Evolutionary conservation across 768 basidiomycete species (phyloP).

Genomic region (Lactarius tabidus): DNA sequence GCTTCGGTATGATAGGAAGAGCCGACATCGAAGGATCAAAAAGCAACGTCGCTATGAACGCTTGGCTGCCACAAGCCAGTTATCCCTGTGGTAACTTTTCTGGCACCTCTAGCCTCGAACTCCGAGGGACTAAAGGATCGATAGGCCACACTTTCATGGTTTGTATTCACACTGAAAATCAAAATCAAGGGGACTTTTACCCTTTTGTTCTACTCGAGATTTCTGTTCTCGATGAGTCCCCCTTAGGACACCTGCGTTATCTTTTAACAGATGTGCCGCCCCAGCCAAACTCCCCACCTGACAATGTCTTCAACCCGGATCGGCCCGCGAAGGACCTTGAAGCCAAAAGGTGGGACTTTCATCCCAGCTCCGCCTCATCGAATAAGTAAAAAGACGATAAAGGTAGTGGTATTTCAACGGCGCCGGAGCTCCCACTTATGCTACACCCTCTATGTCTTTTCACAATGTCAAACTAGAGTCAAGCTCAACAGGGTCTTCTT

Average conservation of each 20-base stretch:
- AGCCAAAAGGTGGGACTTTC: slow-evolving; percentile 68
- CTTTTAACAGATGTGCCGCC: slow-evolving; percentile 58
- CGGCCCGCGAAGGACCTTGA: slow-evolving; percentile 63
- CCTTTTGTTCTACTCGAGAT: slow-evolving; percentile 77
- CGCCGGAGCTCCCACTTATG: slow-evolving; percentile 76
- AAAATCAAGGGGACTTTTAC: slow-evolving; percentile 78
- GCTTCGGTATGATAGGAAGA: slow-evolving; percentile 80
- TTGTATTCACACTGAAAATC: slow-evolving; percentile 79
- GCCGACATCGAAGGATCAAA: slow-evolving; percentile 81
- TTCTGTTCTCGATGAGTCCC: slow-evolving; percentile 77
- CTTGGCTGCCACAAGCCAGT: slow-evolving; percentile 81
- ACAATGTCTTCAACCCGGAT: slow-evolving; percentile 73
- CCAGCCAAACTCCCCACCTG: slow-evolving; percentile 82
- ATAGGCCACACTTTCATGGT: slow-evolving; percentile 82
- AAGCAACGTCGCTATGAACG: slow-evolving; percentile 81
- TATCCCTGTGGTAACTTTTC: slow-evolving; percentile 78
- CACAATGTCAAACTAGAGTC: slow-evolving; percentile 85
- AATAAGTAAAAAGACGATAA: slow-evolving; percentile 79
- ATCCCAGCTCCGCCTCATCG: slow-evolving; percentile 68
- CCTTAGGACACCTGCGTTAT: slow-evolving; percentile 38
- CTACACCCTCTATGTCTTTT: slow-evolving; percentile 80
- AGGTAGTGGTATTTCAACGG: slow-evolving; percentile 80
- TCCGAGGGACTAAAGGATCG: slow-evolving; percentile 78
- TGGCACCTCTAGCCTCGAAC: slow-evolving; percentile 79
- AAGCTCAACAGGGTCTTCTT: slow-evolving; percentile 84